Base-by-base conservation (phyloP, 768 basidiomycete genomes). In the Trichaptum fuscoviolaceum region DNA sequence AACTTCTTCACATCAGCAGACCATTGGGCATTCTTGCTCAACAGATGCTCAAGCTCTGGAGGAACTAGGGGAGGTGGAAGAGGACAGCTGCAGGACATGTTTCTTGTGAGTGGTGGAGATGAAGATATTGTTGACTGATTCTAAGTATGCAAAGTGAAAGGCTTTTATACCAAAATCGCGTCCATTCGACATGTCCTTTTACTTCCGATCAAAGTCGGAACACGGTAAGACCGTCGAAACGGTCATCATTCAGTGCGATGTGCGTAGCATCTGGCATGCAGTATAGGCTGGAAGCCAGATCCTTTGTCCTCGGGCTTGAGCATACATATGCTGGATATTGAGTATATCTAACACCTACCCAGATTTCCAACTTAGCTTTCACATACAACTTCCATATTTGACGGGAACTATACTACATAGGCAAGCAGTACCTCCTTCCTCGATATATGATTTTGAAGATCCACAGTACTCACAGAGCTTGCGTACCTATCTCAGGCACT, bases 1-100 rank as follows among this genome's bases (percentile, higher is more conserved):
- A 80, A 73, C 15, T 72, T 66, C 30, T 81, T 73, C 67, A 93
- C 85, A 52, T 85, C 82, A 26, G 79, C 71, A 0, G 91, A 88
- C 93, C 93, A 96, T 67, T 84, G 81, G 4, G 80, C 77, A 76
- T 96, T 96, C 57, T 73, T 74, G 25, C 75, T 70, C 69, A 87
- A 76, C 42, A 87, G 73, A 2, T 72, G 69, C 27, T 71, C 68
- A 64, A 81, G 67, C 35, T 75, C 72, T 5, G 75, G 73, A 69
- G 73, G 75, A 65, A 52, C 42, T 20, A 52, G 42, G 42, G 42
- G 42, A 52, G 42, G 42, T 52, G 42, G 15, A 52, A 52, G 42
- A 52, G 42, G 42, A 12, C 42, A 52, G 10, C 42, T 12, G 42
- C 42, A 52, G 42, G 42, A 52, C 42, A 52, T 52, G 15, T 52